These are phyloP conservation scores for Solanum rostratum DNA, from an alignment of 257 asterid genomes.

Conservation along the genomic window DNA sequence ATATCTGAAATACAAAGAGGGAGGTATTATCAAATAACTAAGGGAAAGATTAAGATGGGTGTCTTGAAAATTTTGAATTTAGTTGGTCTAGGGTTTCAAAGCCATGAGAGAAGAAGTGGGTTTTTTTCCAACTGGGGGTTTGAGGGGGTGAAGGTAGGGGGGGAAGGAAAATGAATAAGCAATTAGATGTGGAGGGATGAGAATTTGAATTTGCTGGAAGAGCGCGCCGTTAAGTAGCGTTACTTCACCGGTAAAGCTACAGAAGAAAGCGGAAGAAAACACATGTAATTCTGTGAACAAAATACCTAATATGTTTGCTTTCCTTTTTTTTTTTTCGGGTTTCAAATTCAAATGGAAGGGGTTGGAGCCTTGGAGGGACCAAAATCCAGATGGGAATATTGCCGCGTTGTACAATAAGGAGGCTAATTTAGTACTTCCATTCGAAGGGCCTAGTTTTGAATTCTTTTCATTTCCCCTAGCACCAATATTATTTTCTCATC, in stretches of 20 bases:
- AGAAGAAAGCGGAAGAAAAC: neutral
- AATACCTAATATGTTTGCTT: neutral
- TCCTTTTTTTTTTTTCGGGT: neutral
- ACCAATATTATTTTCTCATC: neutral
- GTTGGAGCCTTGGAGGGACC: neutral
- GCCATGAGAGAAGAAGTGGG: neutral
- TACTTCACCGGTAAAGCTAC: neutral
- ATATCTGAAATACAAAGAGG: neutral
- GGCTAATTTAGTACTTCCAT: neutral
- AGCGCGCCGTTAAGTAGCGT: slow-evolving; percentile 15
- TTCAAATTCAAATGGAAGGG: slow-evolving; percentile 24
- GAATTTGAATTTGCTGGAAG: slow-evolving; percentile 18
- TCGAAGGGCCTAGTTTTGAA: neutral
- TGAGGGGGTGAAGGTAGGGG: neutral
- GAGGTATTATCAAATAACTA: neutral
- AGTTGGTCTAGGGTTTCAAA: neutral
- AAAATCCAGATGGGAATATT: slow-evolving; percentile 1
- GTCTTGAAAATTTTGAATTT: neutral
- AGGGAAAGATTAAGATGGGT: neutral
- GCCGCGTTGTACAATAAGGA: neutral
- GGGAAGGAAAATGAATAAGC: neutral
- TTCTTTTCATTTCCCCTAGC: neutral
- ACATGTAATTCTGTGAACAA: neutral
- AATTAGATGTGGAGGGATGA: neutral
- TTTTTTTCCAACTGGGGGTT: neutral